Percentiles rank a stretch among this genome's conserved stretches.
Conservation (phyloP, 2,329 filamentous ascomycete species). For the Aspergillus sp. region DNA sequence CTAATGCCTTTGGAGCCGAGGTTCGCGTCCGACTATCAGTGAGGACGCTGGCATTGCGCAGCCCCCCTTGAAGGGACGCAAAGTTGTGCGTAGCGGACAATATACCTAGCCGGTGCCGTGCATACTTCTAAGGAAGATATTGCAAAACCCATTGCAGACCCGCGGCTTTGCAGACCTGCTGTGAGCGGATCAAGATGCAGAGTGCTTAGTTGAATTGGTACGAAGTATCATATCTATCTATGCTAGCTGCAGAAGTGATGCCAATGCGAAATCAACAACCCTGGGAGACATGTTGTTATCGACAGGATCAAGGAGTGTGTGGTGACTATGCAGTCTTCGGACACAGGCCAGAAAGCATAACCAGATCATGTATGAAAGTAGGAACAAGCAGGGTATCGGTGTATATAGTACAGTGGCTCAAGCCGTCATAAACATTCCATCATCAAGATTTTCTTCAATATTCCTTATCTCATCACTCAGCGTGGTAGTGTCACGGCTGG, state of each 20-base stretch:
- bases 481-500: background rate
- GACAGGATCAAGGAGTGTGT: background rate
- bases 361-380: background rate
- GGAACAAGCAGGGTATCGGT: conserved; percentile 4
- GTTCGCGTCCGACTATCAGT: no score
- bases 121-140: no score
- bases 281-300: background rate
- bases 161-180: no score
- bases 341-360: background rate
- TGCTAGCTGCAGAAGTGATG: background rate
- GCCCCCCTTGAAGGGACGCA: no score
- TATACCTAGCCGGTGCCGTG: no score
- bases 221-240: background rate
- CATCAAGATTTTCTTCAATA: background rate
- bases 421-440: conserved; percentile 4
- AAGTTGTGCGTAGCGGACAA: no score
- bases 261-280: background rate
- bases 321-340: background rate
- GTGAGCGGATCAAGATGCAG: background rate
- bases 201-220: background rate
- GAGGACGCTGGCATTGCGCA: no score
- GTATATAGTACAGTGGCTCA: background rate
- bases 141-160: no score
- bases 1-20: no score
- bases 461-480: background rate